Base-by-base conservation (phyloP, 257 asterid species). In the Verbena officinalis region DNA sequence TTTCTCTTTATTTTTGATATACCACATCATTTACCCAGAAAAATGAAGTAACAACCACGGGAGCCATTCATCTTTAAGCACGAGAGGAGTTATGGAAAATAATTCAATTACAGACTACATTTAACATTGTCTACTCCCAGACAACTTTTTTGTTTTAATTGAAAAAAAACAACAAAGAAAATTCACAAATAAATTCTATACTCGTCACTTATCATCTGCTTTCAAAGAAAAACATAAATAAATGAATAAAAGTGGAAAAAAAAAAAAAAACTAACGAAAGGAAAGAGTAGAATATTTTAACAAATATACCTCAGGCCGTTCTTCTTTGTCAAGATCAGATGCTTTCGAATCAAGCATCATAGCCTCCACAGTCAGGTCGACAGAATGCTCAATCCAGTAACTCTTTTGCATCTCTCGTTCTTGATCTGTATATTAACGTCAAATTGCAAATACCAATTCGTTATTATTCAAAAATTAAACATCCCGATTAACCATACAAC, bases 331-430 rank as follows among this genome's bases (percentile, higher is more conserved):
- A 22, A 94, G 97, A 82, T 88, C 96, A 55, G 92, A 81, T 5
- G 97, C 97, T 71, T 83, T 84, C 57, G 99, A 90, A 58, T 90
- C 99, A 64, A 90, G 97, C 99, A 94, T 94, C 99, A 88, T 94
- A 20, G 88, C 86, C 76, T 94, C 99, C 60, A 94, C 67, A 7
- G 90, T 84, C 9, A 88, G 89, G 58, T 86, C 80, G 3, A 48
- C 84, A 58, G 99, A 78, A 58, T 94, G 99, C 70, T 94, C 97
- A 10, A 78, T 54, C 99, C 99, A 94, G 78, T 90, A 94, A 53
- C 59, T 86, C 88, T 94, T 94, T 46, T 94, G 99, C 48, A 90
- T 52, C 80, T 88, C 86, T 45, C 99, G 97, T 69, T 94, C 99
- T 75, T 77, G 78, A 36, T 67, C 96, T 86, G 59, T 30, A 75